Base-by-base conservation (phyloP, 2,329 filamentous ascomycete genomes). In the Ceratocystis papillata region DNA sequence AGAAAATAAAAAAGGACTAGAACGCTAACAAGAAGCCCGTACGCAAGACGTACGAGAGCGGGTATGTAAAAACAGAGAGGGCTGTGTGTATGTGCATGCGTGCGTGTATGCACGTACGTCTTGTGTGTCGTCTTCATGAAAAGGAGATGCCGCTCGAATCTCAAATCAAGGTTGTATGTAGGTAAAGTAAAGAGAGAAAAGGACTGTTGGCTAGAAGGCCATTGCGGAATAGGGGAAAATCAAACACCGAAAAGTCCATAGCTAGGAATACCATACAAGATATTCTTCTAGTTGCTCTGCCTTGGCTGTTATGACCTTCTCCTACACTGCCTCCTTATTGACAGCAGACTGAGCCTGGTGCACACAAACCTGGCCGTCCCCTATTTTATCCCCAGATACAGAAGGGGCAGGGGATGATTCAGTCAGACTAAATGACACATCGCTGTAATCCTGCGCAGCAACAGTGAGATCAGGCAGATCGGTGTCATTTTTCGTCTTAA, bases 351-450 rank as follows among this genome's bases (percentile, higher is more conserved):
- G 10, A 41, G 37, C 37, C 37, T 41, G 37, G 37, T 41, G 37
- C 37, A 12, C 37, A 41, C 37, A 28, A 10, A 6, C 53, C 33
- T 55, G 25, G 12, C 46, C 62, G 33, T 63, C 50, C 41, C 15
- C 45, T 30, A 60, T 44, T 5, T 59, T 60, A 15, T 57, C 41
- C 15, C 55, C 63, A 15, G 30, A 41, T 17, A 57, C n/a, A n/a
- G 63, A 59, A n/a, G 63, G 63, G 12, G 33, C 22, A 57, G 48
- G 55, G 17, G 61, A 63, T 8, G 57, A 65, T 44, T 61, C 62
- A 33, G 63, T 63, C 53, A 67, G 50, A 30, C 59, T 61, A 50
- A 67, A 67, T 8, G 66, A 67, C 30, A 65, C 55, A 37, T 67
- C 63, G 20, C 50, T 63, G 12, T 67, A 67, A 50, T 67, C 66